Evolutionary conservation across 768 basidiomycete species (phyloP), one percentile per base, ranked within the genome.

Genomic region (Coprinopsis cinerea): DNA sequence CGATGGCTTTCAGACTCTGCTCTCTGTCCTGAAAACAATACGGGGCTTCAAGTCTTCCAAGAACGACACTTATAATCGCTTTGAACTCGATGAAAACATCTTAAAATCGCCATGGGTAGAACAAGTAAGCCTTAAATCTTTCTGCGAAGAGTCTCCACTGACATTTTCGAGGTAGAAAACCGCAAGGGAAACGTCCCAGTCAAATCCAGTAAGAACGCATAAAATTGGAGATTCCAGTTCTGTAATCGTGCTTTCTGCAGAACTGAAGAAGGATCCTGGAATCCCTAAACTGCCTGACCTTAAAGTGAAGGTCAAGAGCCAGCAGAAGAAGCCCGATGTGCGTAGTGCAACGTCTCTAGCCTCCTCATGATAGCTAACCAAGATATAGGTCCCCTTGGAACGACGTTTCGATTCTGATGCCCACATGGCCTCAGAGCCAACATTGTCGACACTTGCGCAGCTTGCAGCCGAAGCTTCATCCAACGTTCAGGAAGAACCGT

Each of bases 211-310:
- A 25, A 54, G 71, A 23, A 44, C 34, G 20, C 24, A 9, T 53
- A 13, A n/a, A 47, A 25, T 37, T 6, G 13, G 11, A 25, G 47
- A 46, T 22, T 28, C 4, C n/a, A 28, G 30, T 7, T 23, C 30
- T 30, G 28, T 17, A 45, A 32, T 51, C 9, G 53, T 17, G 25
- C 20, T 13, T 18, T 28, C 25, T 47, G 23, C 51, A 92, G 90
- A 87, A 61, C 69, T 92, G 34, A 92, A 88, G 67, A 93, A 90
- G 61, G 92, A 95, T 63, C 87, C 88, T 28, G 93, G 92, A 15
- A 71, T 96, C 1, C 92, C 92, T 4, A 82, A 86, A 59, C 76
- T 95, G 1, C 85, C 88, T 15, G 74, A 81, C 66, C 68, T 88
- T 42, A 89, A 88, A 68, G 68, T 70, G 26, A 65, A 63, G 64